Percentiles rank a stretch among this genome's conserved stretches.
These are phyloP conservation scores for Neofusicoccum sp. DNA, from an alignment of 2,329 filamentous ascomycete genomes.

Conservation along the genomic window DNA sequence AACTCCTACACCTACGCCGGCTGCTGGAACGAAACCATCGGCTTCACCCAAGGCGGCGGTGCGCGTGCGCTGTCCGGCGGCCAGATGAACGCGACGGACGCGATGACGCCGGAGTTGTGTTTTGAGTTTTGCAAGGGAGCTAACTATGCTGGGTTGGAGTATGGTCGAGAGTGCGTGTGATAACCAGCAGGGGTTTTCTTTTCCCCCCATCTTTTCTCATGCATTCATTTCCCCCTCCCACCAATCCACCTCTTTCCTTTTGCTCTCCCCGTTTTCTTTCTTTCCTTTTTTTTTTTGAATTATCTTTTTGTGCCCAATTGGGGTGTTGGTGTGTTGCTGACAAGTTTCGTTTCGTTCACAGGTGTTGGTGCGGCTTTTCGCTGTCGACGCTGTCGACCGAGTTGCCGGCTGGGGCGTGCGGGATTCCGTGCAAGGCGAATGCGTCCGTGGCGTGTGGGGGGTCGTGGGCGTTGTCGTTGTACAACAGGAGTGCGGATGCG, in stretches of 20 bases:
- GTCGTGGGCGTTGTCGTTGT: slow-evolving; percentile 14
- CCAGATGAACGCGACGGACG: not conserved
- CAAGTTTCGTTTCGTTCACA: too few relatives aligned
- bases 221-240: not conserved
- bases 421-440: slow-evolving; percentile 1
- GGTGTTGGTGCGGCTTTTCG: slow-evolving; percentile 12
- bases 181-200: too few relatives aligned
- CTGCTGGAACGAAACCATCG: slow-evolving; percentile 17
- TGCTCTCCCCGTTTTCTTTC: not conserved
- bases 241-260: not conserved
- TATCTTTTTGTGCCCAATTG: too few relatives aligned
- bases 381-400: slow-evolving; percentile 9
- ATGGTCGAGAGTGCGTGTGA: slow-evolving; percentile 9
- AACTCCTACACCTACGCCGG: slow-evolving; percentile 8
- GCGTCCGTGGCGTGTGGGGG: slow-evolving; percentile 12
- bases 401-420: not conserved
- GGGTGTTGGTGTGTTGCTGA: not conserved
- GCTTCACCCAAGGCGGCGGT: not conserved
- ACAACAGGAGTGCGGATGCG: slow-evolving; percentile 5
- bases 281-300: not conserved
- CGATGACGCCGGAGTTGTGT: slow-evolving; percentile 5
- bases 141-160: slow-evolving; percentile 14
- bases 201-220: too few relatives aligned
- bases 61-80: slow-evolving; percentile 12
- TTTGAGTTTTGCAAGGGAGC: not conserved